Evolutionary conservation across 1,284 basidiomycete genomes (phyloP).

Genomic region (Ganoderma boninense): DNA sequence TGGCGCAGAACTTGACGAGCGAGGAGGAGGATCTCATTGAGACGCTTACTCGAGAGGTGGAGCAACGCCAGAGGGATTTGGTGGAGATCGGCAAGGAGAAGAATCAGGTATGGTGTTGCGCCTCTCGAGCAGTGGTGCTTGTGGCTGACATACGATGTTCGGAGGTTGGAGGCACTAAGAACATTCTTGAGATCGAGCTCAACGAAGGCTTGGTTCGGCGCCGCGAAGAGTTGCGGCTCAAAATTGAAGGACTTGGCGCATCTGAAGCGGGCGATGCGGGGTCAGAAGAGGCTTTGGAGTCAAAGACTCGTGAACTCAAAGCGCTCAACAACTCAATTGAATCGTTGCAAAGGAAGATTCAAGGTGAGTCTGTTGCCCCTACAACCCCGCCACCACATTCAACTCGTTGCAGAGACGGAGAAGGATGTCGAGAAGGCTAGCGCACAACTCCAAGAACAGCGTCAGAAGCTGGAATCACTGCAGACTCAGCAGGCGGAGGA

Average conservation of each 20-base stretch:
- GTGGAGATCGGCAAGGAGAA: slow-evolving; percentile 75
- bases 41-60: slow-evolving; percentile 79
- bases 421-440: slow-evolving; percentile 76
- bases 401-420: slow-evolving; percentile 60
- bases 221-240: slow-evolving; percentile 78
- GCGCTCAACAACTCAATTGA: slow-evolving; percentile 73
- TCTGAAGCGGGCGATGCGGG: slow-evolving; percentile 65
- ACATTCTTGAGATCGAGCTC: slow-evolving; percentile 90
- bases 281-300: slow-evolving; percentile 72
- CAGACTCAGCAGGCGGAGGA: slow-evolving; percentile 89
- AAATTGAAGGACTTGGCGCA: slow-evolving; percentile 80
- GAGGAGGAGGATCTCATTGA: slow-evolving; percentile 81
- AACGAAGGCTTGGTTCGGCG: slow-evolving; percentile 87
- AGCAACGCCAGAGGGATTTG: slow-evolving; percentile 75
- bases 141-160: slow-evolving; percentile 14
- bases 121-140: too few relatives aligned
- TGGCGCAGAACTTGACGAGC: slow-evolving; percentile 76
- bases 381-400: not conserved
- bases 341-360: slow-evolving; percentile 65
- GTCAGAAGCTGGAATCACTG: slow-evolving; percentile 75
- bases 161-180: slow-evolving; percentile 83
- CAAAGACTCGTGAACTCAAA: slow-evolving; percentile 73
- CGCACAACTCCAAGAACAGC: slow-evolving; percentile 70
- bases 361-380: slow-evolving; percentile 55
- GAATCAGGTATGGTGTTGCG: slow-evolving; percentile 67